phyloP scores from a whole-genome alignment of 2,329 filamentous ascomycete species.

The Neophaeococcomyces mojaviensis region DNA sequence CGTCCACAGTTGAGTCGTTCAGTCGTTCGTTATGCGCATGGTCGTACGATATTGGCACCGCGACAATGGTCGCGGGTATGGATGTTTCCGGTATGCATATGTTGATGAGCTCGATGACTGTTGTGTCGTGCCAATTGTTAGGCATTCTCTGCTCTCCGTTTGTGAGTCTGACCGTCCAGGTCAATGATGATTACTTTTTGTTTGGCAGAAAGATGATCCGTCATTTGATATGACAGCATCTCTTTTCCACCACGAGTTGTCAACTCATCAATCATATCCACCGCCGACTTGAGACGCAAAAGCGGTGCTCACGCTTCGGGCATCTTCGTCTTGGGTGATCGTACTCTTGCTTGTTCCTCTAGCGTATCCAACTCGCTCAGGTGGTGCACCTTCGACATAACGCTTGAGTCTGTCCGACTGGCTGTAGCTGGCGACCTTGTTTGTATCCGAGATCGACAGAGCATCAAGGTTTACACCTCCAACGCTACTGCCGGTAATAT shows the following conservation, averaged over 20 bases:
- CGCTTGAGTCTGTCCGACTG: constrained; percentile 89
- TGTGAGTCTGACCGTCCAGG: constrained; percentile 1
- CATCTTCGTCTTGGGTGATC: constrained; percentile 71
- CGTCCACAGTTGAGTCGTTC: no score
- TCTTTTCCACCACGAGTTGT: background rate
- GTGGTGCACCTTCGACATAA: constrained; percentile 79
- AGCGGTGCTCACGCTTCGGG: constrained; percentile 89
- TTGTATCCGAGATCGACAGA: constrained; percentile 62
- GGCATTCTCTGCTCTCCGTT: background rate
- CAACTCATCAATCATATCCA: constrained; percentile 49
- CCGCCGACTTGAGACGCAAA: constrained; percentile 90
- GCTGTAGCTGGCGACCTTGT: constrained; percentile 65
- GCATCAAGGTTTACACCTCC: constrained; percentile 73
- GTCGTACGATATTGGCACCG: no score
- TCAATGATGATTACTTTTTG: constrained; percentile 1
- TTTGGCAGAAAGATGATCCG: background rate
- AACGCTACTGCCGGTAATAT: constrained; percentile 70
- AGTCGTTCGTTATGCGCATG: no score
- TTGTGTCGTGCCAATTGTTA: background rate
- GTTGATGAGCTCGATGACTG: background rate
- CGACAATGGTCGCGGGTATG: no score
- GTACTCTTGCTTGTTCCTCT: constrained; percentile 46
- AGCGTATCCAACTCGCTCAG: constrained; percentile 54
- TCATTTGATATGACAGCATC: background rate
- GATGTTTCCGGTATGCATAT: background rate